These are phyloP conservation scores for Septoria linicola DNA, from an alignment of 2,329 filamentous ascomycete species.

Conservation along the genomic window DNA sequence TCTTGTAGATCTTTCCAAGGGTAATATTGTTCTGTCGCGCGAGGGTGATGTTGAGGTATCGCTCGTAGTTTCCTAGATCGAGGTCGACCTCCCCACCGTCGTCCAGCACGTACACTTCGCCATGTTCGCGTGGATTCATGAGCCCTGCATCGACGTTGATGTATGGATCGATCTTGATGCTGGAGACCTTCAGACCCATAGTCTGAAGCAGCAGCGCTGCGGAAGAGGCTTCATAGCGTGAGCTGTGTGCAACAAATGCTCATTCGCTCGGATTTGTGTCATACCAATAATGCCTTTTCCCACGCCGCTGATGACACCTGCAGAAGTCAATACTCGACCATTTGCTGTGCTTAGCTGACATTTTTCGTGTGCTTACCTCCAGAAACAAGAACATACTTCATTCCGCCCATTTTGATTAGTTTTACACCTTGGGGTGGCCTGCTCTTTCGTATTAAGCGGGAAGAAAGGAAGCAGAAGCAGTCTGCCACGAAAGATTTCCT, in stretches of 20 bases:
- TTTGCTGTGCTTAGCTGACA: background rate
- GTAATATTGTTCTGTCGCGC: slow-evolving; percentile 93
- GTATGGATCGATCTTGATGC: slow-evolving; percentile 71
- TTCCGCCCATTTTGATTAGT: slow-evolving; percentile 40
- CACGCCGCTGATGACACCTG: slow-evolving; percentile 59
- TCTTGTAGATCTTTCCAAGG: slow-evolving; percentile 91
- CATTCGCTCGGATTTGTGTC: slow-evolving; percentile 11
- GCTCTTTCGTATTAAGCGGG: slow-evolving; percentile 44
- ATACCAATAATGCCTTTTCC: slow-evolving; percentile 69
- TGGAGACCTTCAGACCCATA: slow-evolving; percentile 69
- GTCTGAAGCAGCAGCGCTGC: slow-evolving; percentile 77
- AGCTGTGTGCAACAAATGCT: slow-evolving; percentile 4
- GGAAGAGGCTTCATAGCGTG: slow-evolving; percentile 55
- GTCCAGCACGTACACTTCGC: slow-evolving; percentile 84
- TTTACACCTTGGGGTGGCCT: slow-evolving; percentile 41
- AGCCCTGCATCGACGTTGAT: slow-evolving; percentile 74
- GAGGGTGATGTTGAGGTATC: slow-evolving; percentile 79
- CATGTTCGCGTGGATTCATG: slow-evolving; percentile 72
- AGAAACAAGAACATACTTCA: slow-evolving; percentile 81
- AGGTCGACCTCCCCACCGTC: slow-evolving; percentile 78
- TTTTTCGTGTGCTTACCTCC: slow-evolving; percentile 58
- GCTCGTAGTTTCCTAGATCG: slow-evolving; percentile 74
- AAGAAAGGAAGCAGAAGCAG: slow-evolving; percentile 37
- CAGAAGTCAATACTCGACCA: slow-evolving; percentile 3
- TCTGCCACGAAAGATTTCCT: background rate